Conservation (phyloP, 306 rosid species). For the Alnus glutinosa region DNA sequence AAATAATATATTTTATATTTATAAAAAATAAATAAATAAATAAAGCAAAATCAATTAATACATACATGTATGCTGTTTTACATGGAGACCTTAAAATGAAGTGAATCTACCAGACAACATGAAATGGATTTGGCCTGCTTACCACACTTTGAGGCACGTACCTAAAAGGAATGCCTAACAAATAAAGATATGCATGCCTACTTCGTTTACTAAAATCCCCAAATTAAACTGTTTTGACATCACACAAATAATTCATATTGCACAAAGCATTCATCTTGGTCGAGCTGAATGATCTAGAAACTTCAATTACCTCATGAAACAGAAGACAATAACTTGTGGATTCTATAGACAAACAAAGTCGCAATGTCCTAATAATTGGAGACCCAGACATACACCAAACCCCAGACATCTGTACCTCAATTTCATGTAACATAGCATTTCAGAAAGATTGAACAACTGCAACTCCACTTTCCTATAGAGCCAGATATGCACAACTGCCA, state of each 20-base stretch:
- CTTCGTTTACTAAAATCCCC: not conserved
- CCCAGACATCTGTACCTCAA: not conserved
- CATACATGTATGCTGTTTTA: not conserved
- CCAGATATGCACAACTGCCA: not conserved
- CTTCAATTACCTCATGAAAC: not conserved
- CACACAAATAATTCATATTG: not conserved
- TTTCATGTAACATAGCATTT: not conserved
- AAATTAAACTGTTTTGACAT: not conserved
- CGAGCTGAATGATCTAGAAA: not conserved
- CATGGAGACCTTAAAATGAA: not conserved
- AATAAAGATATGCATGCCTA: not conserved
- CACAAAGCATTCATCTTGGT: not conserved
- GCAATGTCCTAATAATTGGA: not conserved
- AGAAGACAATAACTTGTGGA: not conserved
- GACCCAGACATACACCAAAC: not conserved
- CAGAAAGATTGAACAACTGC: not conserved
- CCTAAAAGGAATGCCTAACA: not conserved
- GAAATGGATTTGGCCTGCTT: not conserved
- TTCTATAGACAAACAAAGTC: not conserved
- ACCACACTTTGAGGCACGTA: not conserved
- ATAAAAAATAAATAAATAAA: too few relatives aligned
- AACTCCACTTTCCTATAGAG: not conserved
- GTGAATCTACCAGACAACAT: not conserved
- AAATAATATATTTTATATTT: not conserved
- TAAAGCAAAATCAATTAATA: not conserved